These are phyloP conservation scores for Xanthoparmelia taractica DNA, from an alignment of 495 filamentous ascomycete genomes.

Conservation along the genomic window DNA sequence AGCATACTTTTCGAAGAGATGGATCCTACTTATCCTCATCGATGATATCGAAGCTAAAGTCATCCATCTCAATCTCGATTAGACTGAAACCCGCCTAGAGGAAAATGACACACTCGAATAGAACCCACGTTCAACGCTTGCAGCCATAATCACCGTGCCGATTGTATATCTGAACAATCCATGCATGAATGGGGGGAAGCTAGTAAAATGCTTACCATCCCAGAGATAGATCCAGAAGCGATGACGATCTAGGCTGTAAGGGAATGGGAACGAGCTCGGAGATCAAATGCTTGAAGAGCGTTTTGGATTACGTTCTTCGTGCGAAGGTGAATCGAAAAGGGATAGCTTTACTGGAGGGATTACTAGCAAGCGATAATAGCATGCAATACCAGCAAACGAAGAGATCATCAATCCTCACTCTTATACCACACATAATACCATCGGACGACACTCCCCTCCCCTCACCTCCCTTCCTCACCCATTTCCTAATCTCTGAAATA, in stretches of 20 bases:
- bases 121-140: neutral
- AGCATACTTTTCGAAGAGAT: neutral
- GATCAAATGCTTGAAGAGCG: neutral
- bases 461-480: too few relatives aligned
- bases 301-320: neutral
- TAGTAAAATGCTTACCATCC: neutral
- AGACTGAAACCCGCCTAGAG: neutral
- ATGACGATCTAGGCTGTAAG: neutral
- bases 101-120: neutral
- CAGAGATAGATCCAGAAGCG: neutral
- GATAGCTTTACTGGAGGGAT: neutral
- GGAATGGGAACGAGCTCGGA: neutral
- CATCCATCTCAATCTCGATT: conserved; percentile 1
- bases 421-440: too few relatives aligned
- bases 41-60: neutral
- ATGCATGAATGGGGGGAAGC: neutral
- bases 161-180: neutral
- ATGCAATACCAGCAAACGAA: neutral
- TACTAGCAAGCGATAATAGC: too few relatives aligned
- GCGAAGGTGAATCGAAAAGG: neutral
- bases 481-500: too few relatives aligned
- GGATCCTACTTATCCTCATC: neutral
- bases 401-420: neutral
- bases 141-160: neutral
- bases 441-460: too few relatives aligned